Base-by-base conservation (phyloP, 148 eudicot genomes). In the Camellia japonica region DNA sequence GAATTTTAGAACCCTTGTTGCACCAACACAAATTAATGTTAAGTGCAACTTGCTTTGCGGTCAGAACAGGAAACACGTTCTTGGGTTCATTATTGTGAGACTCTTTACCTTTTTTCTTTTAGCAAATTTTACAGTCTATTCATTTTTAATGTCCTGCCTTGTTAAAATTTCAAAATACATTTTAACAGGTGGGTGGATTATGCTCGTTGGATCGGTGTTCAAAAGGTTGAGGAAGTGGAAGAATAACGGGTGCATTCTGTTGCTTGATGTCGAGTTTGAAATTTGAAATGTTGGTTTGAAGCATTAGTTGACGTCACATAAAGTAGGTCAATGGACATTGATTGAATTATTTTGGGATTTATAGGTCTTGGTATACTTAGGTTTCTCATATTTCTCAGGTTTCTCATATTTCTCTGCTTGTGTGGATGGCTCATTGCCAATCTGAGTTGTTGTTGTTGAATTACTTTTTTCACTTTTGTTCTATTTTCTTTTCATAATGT, bases 21-120 rank as follows among this genome's bases (percentile, higher is more conserved):
- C 98, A 96, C 85, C 88, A 91, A 43, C 92, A 96, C 80, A 96
- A 96, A 85, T 76, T 93, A 49, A 3, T 93, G 56, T 80, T 96
- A 64, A 91, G 95, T 85, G 98, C 97, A 56, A 60, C 89, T 68
- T 95, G 97, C 91, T 96, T 93, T 78, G 92, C 92, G 58, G 93
- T 93, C 71, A 87, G 99, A 63, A 93, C 98, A 30, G 94, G 99
- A 78, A 96, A 96, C 90, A 96, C 98, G 38, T 95, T 84, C 85
- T 88, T 91, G 90, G 98, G 99, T 74, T 96, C 99, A 82, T 80
- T 96, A 85, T 41, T 96, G 99, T 93, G 80, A 91, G 99, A 84
- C 55, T 66, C 79, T 60, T 42, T 42, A 7, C 18, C 69, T 9
- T 11, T 59, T 60, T 62, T 42, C 65, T 15, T 70, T 49, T 6